A percentile compares a stretch with the other conserved stretches of the same genome.
These are phyloP conservation scores for Helianthus tuberosus DNA, from an alignment of 129 eudicot species.

Conservation along the genomic window DNA sequence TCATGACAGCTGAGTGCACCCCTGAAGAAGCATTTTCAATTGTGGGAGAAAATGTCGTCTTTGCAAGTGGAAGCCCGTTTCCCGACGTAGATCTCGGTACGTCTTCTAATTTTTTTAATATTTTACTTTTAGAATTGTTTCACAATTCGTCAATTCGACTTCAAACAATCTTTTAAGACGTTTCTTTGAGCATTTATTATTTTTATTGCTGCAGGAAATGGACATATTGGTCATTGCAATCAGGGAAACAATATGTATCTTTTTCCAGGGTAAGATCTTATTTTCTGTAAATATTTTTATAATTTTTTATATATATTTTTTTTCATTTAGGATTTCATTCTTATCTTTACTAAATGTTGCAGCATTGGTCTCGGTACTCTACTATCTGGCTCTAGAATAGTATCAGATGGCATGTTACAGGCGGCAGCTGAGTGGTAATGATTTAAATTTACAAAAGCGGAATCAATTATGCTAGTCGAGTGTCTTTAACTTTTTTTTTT, in stretches of 20 bases:
- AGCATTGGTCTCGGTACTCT: slow-evolving; percentile 98
- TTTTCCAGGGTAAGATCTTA: slow-evolving; percentile 81
- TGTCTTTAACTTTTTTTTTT: neutral
- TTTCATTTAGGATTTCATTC: neutral
- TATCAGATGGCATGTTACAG: slow-evolving; percentile 99
- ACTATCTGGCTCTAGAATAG: slow-evolving; percentile 79
- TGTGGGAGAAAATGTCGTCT: slow-evolving; percentile 82
- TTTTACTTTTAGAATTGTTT: slow-evolving; percentile 14
- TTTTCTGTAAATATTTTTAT: neutral
- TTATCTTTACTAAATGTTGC: slow-evolving; percentile 26
- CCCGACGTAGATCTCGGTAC: slow-evolving; percentile 89
- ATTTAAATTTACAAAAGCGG: slow-evolving; percentile 6
- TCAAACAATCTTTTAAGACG: neutral
- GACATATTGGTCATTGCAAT: slow-evolving; percentile 84
- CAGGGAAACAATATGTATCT: slow-evolving; percentile 99
- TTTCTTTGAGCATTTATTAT: neutral
- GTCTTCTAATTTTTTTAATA: slow-evolving; percentile 23
- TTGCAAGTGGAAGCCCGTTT: slow-evolving; percentile 98
- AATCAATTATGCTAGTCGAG: neutral
- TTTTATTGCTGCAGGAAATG: slow-evolving; percentile 62
- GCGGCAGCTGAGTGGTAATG: slow-evolving; percentile 97
- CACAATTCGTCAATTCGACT: neutral
- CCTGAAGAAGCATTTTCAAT: slow-evolving; percentile 90
- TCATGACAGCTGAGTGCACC: slow-evolving; percentile 87
- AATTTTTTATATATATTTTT: neutral